phyloP scores from a whole-genome alignment of 192 early-diverging fungal genomes.

The Coemansia reversa region DNA sequence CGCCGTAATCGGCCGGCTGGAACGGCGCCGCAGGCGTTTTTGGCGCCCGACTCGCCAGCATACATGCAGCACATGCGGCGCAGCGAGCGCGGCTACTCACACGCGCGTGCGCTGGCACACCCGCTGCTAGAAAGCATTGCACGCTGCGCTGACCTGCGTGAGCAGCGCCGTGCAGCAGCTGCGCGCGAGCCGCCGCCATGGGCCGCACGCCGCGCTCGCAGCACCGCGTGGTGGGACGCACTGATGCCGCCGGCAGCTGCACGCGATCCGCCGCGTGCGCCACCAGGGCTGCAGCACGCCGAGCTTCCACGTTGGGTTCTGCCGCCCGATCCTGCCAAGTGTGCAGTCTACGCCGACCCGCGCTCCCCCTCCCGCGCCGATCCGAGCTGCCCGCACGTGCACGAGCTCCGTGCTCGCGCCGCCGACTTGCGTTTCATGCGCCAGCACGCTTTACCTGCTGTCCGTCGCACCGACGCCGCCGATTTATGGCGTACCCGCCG shows the following conservation, averaged over 20 bases:
- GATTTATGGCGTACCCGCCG: slow-evolving; percentile 50
- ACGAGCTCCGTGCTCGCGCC: slow-evolving; percentile 38
- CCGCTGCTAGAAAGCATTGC: slow-evolving; percentile 48
- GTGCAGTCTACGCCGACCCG: slow-evolving; percentile 32
- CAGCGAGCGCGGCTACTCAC: slow-evolving; percentile 37
- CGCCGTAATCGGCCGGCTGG: slow-evolving; percentile 36
- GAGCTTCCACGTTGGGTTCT: slow-evolving; percentile 42
- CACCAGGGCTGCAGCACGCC: slow-evolving; percentile 15
- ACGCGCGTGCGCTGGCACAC: slow-evolving; percentile 29
- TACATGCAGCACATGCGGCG: slow-evolving; percentile 42
- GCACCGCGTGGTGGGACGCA: slow-evolving; percentile 43
- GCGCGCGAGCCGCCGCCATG: slow-evolving; percentile 18
- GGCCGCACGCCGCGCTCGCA: slow-evolving; percentile 23
- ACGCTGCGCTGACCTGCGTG: slow-evolving; percentile 40
- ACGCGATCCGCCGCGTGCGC: not conserved
- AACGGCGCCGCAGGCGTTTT: slow-evolving; percentile 39
- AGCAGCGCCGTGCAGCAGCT: slow-evolving; percentile 26
- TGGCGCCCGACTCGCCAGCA: slow-evolving; percentile 34
- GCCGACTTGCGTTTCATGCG: slow-evolving; percentile 37
- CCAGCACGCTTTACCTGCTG: slow-evolving; percentile 24
- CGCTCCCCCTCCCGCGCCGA: slow-evolving; percentile 14
- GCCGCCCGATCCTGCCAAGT: slow-evolving; percentile 33
- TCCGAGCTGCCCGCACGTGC: slow-evolving; percentile 36
- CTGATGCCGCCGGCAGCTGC: slow-evolving; percentile 48
- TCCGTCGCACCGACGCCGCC: slow-evolving; percentile 2